Base-by-base conservation (phyloP, 805 yeast species). In the Ogataea saltuana region DNA sequence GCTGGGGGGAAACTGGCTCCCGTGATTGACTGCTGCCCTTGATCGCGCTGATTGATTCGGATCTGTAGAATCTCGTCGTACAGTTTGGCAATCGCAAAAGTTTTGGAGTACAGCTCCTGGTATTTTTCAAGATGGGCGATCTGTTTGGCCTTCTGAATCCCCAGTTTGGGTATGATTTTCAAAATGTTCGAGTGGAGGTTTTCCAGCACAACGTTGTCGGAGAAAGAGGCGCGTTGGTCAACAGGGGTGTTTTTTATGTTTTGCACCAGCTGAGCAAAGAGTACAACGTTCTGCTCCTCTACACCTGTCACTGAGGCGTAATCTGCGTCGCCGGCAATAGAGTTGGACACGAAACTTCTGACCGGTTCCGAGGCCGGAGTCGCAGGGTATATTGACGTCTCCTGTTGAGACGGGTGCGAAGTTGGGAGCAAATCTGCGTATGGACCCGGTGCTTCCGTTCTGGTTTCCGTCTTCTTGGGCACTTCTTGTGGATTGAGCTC, bases 51-150 rank as follows among this genome's bases (percentile, higher is more conserved):
- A 13, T 51, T 48, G 49, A 74, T 62, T 59, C 81, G 63, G 21
- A 70, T 66, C 46, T 89, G 95, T 46, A 88, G 69, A 38, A 85
- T 72, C 46, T 76, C 77, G 60, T 88, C 95, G 55, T 88, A 89
- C n/a, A 84, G 69, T 48, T 84, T 75, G 57, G 81, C 76, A 23
- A 88, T 82, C 4, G 88, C 81, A 42, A 85, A 82, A 42, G 89
- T 75, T 55, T 89, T 88, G 36, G 84, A 77, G 64, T 85, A 88
- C 78, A 86, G 71, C 36, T 85, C 87, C 49, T 85, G 74, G 48
- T 82, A 74, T 16, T 66, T 62, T 39, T 88, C 91, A 55, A 88
- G 78, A 50, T 77, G 81, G 27, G 75, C 73, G 23, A 75, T 72
- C 2, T 87, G 70, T 21, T 74, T 77, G 33, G 78, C 72, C 22